Evolutionary conservation across 495 filamentous ascomycete species (phyloP).

Genomic region (Penicillium roqueforti): DNA sequence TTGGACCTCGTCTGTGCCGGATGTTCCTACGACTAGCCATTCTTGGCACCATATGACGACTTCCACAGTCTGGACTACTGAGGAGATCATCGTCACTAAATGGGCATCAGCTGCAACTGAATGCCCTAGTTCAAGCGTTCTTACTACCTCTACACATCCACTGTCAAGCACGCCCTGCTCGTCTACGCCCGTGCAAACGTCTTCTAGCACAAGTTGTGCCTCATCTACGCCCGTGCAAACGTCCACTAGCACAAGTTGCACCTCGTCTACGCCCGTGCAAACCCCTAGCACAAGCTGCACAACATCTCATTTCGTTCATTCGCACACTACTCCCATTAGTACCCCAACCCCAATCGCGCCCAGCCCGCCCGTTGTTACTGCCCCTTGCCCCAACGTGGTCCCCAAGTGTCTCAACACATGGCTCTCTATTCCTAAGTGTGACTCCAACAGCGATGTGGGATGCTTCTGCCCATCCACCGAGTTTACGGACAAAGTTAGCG

Average conservation of each 20-base stretch:
- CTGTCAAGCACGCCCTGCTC: slow-evolving; percentile 55
- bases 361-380: slow-evolving; percentile 1
- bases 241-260: no score
- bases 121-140: slow-evolving; percentile 51
- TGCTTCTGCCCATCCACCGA: slow-evolving; percentile 82
- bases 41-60: slow-evolving; percentile 32
- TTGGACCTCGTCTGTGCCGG: background rate
- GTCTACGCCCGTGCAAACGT: background rate
- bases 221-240: no score
- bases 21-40: background rate
- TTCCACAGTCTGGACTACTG: slow-evolving; percentile 56
- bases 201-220: no score
- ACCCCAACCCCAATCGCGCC: slow-evolving; percentile 11
- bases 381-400: slow-evolving; percentile 63
- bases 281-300: no score
- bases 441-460: slow-evolving; percentile 72
- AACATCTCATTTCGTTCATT: no score
- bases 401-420: slow-evolving; percentile 95
- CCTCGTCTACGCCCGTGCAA: no score
- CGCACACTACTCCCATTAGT: no score
- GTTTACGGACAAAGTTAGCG: slow-evolving; percentile 75
- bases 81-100: slow-evolving; percentile 50
- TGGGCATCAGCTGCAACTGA: slow-evolving; percentile 54
- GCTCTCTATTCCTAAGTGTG: slow-evolving; percentile 67
- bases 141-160: slow-evolving; percentile 48